Evolutionary conservation across 2,329 filamentous ascomycete species (phyloP), one percentile per base, ranked within the genome.

Genomic region (Ceratocystis papillata): DNA sequence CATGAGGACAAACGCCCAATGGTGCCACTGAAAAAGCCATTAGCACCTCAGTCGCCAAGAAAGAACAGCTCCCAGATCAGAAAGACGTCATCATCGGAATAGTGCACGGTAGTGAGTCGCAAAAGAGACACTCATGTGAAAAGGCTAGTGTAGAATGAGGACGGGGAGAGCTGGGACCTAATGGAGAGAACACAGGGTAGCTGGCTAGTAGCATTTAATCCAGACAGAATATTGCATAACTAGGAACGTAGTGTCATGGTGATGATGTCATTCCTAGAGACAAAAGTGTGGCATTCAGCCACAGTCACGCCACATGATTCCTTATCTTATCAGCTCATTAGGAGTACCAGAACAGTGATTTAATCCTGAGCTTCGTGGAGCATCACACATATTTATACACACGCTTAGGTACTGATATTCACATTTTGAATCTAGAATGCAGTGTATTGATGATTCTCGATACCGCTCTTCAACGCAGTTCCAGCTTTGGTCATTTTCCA

Each of bases 391-490:
- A 12, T 41, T 41, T 12, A 41, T 12, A 41, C 10, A 10, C 10
- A 41, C 8, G 8, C 46, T 12, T 25, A 7, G 46, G 17, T 22
- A n/a, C 7, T 50, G 17, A 50, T 10, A 48, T 2, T 41, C 37
- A 12, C 45, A 25, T 53, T 20, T 25, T 15, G 7, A 48, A 15
- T 15, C 22, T 25, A 25, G 12, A 25, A 63, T 63, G 61, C 44
- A 63, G 1, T 67, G 65, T 20, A 68, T 69, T 69, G 94, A 99
- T 81, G 94, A 99, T 76, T 89, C 90, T 70, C 81, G 92, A 65
- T 99, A 97, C 77, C 86, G 90, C 41, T 83, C 88, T 63, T 96
- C 93, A 0, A 93, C 90, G 60, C 94, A 99, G 76, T 97, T 86
- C 74, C 85, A 89, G 55, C 81, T 95, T 67, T 99, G 94, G 94